Base-by-base conservation (phyloP, 2,329 filamentous ascomycete genomes). In the Fusarium pseudoanthophilum region DNA sequence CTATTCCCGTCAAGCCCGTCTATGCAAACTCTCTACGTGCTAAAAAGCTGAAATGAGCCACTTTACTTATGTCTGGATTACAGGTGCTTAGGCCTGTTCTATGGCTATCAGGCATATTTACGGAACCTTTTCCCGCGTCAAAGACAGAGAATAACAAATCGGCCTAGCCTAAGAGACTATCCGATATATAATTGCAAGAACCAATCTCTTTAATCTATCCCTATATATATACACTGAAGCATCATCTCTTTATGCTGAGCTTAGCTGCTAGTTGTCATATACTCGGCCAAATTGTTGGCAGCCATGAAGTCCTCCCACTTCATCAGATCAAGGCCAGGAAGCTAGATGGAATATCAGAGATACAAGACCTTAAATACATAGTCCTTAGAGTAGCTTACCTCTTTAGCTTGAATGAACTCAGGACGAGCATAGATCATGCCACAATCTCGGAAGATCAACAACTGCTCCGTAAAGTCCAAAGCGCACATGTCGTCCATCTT, bases 341-440 rank as follows among this genome's bases (percentile, higher is more conserved):
- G 42, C 63, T 65, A 3, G 1, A 37, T 9, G 2, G 5, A 11
- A 3, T 1, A 14, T 59, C 10, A 59, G 32, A 39, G 18, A 21
- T 5, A 14, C 1, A 21, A 2, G 0, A 0, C 13, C 34, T 39
- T 0, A 11, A 0, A n/a, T 9, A 5, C 3, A 13, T n/a, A 6
- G 3, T n/a, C 7, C 4, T n/a, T n/a, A 2, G 5, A 9, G 2
- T 21, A 11, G 1, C 40, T 42, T 24, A 64, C 63, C 49, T 57
- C 14, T 0, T 37, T 42, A 5, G 63, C 63, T 11, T 49, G 60
- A 6, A 66, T 6, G 14, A 65, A 65, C 9, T 58, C 36, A 2
- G 63, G 24, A 11, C 60, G 40, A 20, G 7, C 42, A 30, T 66
- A 66, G 0, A 65, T 57, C 63, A 66, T 66, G 14, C 63, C 48